phyloP scores from a whole-genome alignment of 805 yeast species.

The Zygotorulaspora florentina region DNA sequence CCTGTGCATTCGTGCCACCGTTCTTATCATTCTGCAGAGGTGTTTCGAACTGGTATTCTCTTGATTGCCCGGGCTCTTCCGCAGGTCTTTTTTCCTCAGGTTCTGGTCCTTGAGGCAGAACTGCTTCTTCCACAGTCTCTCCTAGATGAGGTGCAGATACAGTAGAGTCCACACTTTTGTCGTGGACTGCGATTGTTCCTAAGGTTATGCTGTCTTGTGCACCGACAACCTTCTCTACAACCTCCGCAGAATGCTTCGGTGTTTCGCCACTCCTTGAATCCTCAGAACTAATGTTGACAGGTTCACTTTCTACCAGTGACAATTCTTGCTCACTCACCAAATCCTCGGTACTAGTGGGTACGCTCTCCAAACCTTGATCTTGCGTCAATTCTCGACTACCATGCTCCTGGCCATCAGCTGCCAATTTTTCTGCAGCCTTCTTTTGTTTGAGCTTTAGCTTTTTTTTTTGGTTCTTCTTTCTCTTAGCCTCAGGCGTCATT shows the following conservation, averaged over 20 bases:
- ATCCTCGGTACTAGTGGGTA: neutral
- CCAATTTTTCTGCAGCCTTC: conserved; percentile 21
- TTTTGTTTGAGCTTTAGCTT: conserved; percentile 33
- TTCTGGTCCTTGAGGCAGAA: neutral
- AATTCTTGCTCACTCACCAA: neutral
- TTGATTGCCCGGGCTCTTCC: neutral
- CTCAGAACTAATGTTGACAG: neutral
- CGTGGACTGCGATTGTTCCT: no score
- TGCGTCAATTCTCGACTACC: neutral
- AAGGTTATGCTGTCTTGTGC: no score
- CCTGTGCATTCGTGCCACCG: neutral
- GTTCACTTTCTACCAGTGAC: neutral
- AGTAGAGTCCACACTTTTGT: no score
- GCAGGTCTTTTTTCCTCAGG: neutral
- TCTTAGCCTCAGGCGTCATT: conserved; percentile 30
- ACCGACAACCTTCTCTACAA: no score
- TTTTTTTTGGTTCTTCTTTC: conserved; percentile 35
- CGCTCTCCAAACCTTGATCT: no score
- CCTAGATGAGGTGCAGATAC: neutral
- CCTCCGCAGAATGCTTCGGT: no score
- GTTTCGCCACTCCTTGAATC: no score
- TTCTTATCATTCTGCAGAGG: no score
- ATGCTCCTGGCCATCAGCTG: neutral
- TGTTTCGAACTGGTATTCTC: no score
- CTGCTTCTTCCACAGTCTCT: neutral